Conservation (phyloP, 2,329 filamentous ascomycete species). For the Ampelomyces quisqualis region DNA sequence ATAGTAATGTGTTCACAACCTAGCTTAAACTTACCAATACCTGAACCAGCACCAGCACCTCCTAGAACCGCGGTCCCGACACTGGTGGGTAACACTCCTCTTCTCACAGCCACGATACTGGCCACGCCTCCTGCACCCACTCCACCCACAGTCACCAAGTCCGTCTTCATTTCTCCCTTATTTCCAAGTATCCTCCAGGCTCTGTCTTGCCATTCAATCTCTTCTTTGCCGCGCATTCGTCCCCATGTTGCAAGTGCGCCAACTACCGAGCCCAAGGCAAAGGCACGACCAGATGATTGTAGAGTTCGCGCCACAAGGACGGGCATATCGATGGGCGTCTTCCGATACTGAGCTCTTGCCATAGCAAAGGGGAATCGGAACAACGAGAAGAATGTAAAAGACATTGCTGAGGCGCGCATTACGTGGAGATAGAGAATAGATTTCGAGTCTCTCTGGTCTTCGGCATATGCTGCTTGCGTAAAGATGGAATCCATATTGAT, state of each 20-base stretch:
- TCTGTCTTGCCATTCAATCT: slow-evolving; percentile 65
- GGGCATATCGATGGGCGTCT: slow-evolving; percentile 29
- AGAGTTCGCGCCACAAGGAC: slow-evolving; percentile 42
- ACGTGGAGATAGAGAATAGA: slow-evolving; percentile 63
- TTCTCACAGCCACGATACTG: slow-evolving; percentile 32
- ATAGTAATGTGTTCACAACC: background rate
- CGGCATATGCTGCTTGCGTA: slow-evolving; percentile 59
- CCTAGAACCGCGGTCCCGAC: slow-evolving; percentile 48
- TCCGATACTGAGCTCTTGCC: slow-evolving; percentile 25
- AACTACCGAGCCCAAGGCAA: slow-evolving; percentile 49
- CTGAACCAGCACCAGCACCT: slow-evolving; percentile 52
- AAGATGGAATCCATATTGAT: slow-evolving; percentile 56
- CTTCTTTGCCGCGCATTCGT: slow-evolving; percentile 58
- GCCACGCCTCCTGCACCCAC: slow-evolving; percentile 43
- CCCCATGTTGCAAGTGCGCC: slow-evolving; percentile 48
- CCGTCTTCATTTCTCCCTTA: slow-evolving; percentile 54
- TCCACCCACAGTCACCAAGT: slow-evolving; percentile 57
- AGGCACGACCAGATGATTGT: slow-evolving; percentile 50
- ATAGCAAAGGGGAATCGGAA: slow-evolving; percentile 39
- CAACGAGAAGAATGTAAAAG: slow-evolving; percentile 53
- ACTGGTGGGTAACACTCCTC: slow-evolving; percentile 27
- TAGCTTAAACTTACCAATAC: slow-evolving; percentile 17
- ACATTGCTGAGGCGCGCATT: slow-evolving; percentile 57
- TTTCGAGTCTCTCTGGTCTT: slow-evolving; percentile 60
- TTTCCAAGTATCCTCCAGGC: slow-evolving; percentile 63